Percentiles rank a stretch among this genome's conserved stretches.
These are phyloP conservation scores for Saturnispora mendoncae DNA, from an alignment of 805 yeast genomes.

Conservation along the genomic window DNA sequence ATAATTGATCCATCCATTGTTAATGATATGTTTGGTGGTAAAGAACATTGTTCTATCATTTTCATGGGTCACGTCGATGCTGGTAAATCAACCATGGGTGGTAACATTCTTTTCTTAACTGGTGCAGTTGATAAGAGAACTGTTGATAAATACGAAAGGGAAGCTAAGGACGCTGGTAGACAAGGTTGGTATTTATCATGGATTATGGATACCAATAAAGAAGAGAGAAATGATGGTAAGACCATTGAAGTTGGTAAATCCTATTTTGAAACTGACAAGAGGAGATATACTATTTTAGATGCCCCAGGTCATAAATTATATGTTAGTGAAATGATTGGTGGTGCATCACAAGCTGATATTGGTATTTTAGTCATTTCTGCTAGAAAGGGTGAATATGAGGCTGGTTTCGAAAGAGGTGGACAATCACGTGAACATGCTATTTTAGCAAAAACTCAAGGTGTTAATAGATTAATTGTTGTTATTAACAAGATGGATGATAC, in stretches of 20 bases:
- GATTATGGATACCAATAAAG: slow-evolving; percentile 99
- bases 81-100: slow-evolving; percentile 99
- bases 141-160: slow-evolving; percentile 94
- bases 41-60: slow-evolving; percentile 92
- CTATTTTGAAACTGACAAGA: slow-evolving; percentile 92
- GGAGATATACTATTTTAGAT: slow-evolving; percentile 95
- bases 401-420: slow-evolving; percentile 98
- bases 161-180: slow-evolving; percentile 98
- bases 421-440: slow-evolving; percentile 98
- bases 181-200: slow-evolving; percentile 99
- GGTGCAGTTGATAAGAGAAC: slow-evolving; percentile 99
- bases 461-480: slow-evolving; percentile 84
- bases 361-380: slow-evolving; percentile 97
- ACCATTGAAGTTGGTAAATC: slow-evolving; percentile 99
- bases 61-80: slow-evolving; percentile 99
- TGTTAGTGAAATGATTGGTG: slow-evolving; percentile 98
- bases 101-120: slow-evolving; percentile 84
- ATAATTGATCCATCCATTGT: slow-evolving; percentile 80
- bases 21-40: slow-evolving; percentile 91
- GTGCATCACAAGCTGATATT: slow-evolving; percentile 99
- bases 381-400: slow-evolving; percentile 98
- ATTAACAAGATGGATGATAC: slow-evolving; percentile 99
- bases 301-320: slow-evolving; percentile 99
- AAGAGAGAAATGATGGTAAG: slow-evolving; percentile 98
- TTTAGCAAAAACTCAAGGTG: slow-evolving; percentile 97